Percentiles rank a stretch among this genome's conserved stretches.
Conservation (phyloP, 495 filamentous ascomycete genomes). For the Sporormia fimetaria region DNA sequence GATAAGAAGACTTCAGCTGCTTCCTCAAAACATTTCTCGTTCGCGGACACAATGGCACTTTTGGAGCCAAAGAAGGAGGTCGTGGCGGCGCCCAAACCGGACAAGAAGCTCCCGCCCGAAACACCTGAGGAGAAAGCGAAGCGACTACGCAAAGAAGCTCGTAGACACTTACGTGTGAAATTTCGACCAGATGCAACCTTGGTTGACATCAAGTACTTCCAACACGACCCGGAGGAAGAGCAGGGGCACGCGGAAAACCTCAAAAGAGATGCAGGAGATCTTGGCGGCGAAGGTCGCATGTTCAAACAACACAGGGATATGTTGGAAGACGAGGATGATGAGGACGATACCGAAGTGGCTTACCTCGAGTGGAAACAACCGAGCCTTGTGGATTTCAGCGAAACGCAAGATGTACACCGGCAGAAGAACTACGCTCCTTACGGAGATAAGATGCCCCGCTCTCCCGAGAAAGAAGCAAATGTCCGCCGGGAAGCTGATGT, state of each 20-base stretch:
- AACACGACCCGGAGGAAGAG: slow-evolving; percentile 72
- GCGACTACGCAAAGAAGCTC: slow-evolving; percentile 66
- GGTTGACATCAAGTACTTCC: slow-evolving; percentile 60
- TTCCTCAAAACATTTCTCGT: slow-evolving; percentile 34
- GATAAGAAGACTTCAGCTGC: slow-evolving; percentile 35
- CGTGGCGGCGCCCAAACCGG: slow-evolving; percentile 40
- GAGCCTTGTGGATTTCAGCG: slow-evolving; percentile 44
- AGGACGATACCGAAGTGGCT: slow-evolving; percentile 45
- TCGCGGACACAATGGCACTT: slow-evolving; percentile 49
- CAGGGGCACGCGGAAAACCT: slow-evolving; percentile 55
- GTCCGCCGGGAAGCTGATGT: slow-evolving; percentile 63
- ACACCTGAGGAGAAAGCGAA: slow-evolving; percentile 63
- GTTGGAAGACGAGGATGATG: slow-evolving; percentile 56
- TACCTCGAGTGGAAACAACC: slow-evolving; percentile 38
- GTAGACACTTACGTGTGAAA: slow-evolving; percentile 56
- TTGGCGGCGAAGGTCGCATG: slow-evolving; percentile 66
- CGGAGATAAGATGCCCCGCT: slow-evolving; percentile 50
- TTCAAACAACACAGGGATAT: slow-evolving; percentile 60
- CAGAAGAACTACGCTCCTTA: slow-evolving; percentile 49
- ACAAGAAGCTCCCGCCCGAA: slow-evolving; percentile 50
- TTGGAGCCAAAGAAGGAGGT: slow-evolving; percentile 49
- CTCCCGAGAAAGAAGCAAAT: slow-evolving; percentile 55
- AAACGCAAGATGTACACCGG: slow-evolving; percentile 42
- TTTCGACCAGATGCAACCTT: slow-evolving; percentile 67
- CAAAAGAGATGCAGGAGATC: slow-evolving; percentile 57